These are phyloP conservation scores for Fomitiporia mediterranea DNA, from an alignment of 1,284 basidiomycete genomes.

Conservation along the genomic window DNA sequence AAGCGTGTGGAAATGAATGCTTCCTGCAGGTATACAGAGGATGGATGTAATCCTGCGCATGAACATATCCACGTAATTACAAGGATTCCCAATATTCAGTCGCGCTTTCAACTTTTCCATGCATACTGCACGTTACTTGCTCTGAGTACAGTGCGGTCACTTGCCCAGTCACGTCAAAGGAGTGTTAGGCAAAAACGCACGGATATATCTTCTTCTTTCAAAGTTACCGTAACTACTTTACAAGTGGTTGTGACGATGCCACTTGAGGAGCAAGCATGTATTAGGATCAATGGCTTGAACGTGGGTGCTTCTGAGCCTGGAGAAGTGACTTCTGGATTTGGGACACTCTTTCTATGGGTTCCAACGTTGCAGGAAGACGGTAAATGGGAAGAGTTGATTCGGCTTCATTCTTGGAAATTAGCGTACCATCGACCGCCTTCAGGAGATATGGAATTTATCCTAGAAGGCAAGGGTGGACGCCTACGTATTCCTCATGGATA, in stretches of 20 bases:
- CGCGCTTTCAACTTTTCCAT: conserved; percentile 19
- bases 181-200: neutral
- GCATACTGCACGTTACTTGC: conserved; percentile 17
- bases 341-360: conserved; percentile 43
- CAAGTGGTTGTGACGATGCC: conserved; percentile 22
- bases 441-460: conserved; percentile 36
- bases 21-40: conserved; percentile 24
- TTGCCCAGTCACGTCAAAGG: neutral
- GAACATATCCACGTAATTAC: conserved; percentile 6
- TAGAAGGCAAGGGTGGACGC: conserved; percentile 63
- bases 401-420: conserved; percentile 59
- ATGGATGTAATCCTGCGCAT: neutral
- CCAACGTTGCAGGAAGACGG: conserved; percentile 32
- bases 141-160: conserved; percentile 16
- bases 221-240: conserved; percentile 12
- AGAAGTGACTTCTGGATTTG: conserved; percentile 29
- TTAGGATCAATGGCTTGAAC: conserved; percentile 43
- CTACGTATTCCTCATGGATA: conserved; percentile 81
- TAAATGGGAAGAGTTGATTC: conserved; percentile 78
- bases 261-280: conserved; percentile 31
- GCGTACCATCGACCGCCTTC: conserved; percentile 31
- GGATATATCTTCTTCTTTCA: neutral
- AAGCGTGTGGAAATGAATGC: conserved; percentile 36
- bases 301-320: conserved; percentile 21
- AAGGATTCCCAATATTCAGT: conserved; percentile 19